A percentile compares a stretch with the other conserved stretches of the same genome.
Conservation (phyloP, 805 yeast genomes). For the Vanderwaltozyma polyspora region DNA sequence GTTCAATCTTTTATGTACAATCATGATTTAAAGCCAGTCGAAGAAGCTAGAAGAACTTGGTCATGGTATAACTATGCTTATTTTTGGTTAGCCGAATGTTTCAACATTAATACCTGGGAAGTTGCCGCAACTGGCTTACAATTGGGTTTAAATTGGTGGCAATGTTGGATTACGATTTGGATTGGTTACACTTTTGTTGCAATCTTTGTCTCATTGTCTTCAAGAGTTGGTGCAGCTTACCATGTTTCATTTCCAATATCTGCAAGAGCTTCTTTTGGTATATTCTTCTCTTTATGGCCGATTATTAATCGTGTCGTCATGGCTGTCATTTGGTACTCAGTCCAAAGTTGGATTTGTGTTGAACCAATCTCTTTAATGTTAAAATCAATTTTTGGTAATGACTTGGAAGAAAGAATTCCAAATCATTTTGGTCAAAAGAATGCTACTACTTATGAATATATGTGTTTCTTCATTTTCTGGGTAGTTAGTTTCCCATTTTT, state of each 20-base stretch:
- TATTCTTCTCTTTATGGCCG: conserved; percentile 82
- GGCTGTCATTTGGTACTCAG: conserved; percentile 83
- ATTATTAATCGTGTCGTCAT: conserved; percentile 78
- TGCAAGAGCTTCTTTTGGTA: conserved; percentile 73
- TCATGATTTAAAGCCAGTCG: conserved; percentile 71
- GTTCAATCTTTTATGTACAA: conserved; percentile 60
- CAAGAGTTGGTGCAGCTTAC: conserved; percentile 70
- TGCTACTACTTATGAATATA: conserved; percentile 60
- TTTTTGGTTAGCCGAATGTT: conserved; percentile 84
- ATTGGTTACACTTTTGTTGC: conserved; percentile 67
- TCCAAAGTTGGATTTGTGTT: conserved; percentile 78
- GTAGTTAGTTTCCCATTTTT: conserved; percentile 66
- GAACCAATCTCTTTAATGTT: conserved; percentile 72
- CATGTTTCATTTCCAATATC: conserved; percentile 81
- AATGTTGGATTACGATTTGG: conserved; percentile 83
- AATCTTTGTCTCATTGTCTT: conserved; percentile 54
- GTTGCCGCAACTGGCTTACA: conserved; percentile 78
- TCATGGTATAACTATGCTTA: conserved; percentile 68
- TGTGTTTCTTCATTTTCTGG: conserved; percentile 78
- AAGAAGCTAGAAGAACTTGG: conserved; percentile 69
- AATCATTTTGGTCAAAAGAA: conserved; percentile 48
- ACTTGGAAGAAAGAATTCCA: conserved; percentile 50
- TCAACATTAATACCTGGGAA: conserved; percentile 85
- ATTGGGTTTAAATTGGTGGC: conserved; percentile 83
- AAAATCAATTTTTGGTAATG: conserved; percentile 59